Base-by-base conservation (phyloP, 2,329 filamentous ascomycete genomes). In the Colletotrichum destructivum region DNA sequence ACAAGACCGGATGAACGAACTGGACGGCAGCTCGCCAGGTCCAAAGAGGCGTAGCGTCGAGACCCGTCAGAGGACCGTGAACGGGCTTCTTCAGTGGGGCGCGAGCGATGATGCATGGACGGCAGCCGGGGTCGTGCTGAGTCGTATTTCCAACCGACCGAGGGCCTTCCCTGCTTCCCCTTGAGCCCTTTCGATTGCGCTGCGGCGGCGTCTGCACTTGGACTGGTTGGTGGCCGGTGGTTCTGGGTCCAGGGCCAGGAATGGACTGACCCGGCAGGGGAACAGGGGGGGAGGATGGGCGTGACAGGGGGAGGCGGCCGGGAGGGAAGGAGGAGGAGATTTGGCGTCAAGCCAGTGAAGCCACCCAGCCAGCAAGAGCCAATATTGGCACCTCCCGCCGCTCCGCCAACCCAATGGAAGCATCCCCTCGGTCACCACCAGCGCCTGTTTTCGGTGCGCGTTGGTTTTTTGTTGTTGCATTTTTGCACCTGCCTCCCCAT, bases 321-420 rank as follows among this genome's bases (percentile, higher is more conserved):
- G 69, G 69, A 57, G 44, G 69, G 69, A 46, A 26, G 52, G 47
- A 68, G 66, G 60, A 56, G 66, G 69, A 72, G 69, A 70, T 72
- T 70, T 72, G 61, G 69, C 69, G 66, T 72, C 66, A 54, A 69
- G 69, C 66, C 63, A 68, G 23, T 26, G 23, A 26, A 26, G 23
- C 26, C 26, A 26, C 68, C 46, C 47, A 71, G 64, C 69, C 46
- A 46, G 38, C 46, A 60, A 15, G 46, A 68, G 54, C 42, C 44
- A 21, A 54, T 54, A 12, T 63, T 51, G 56, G 51, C 40, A 18
- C 49, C 31, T 56, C 42, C 55, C 59, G 44, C 44, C 44, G 18
- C 46, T 31, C 42, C 42, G 26, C 31, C 44, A 49, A 9, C n/a
- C 57, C 59, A 61, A 61, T 49, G 44, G 59, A 38, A 40, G 42